Conservation (phyloP, 108 stramenopile genomes). For the Poteriospumella lacustris region DNA sequence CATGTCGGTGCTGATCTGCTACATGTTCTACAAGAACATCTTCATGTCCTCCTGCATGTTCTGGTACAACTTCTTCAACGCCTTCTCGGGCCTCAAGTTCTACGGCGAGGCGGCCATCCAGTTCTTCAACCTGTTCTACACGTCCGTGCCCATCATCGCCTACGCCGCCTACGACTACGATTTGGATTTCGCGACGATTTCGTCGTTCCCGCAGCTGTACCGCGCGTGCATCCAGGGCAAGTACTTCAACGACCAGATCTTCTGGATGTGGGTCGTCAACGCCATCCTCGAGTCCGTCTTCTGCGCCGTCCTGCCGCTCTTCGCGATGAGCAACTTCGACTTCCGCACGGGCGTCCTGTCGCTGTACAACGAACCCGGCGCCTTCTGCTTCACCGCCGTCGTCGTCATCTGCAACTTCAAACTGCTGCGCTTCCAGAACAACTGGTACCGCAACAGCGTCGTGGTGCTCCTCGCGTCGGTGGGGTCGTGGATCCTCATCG, state of each 20-base stretch:
- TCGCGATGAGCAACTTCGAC: neutral
- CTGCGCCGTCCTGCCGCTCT: slow-evolving; percentile 1
- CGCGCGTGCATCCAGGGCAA: slow-evolving; percentile 4
- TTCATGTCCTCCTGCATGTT: slow-evolving; percentile 1
- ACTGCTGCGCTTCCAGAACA: neutral
- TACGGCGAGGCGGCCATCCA: slow-evolving; percentile 18
- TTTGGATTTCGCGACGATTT: neutral
- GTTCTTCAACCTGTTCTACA: slow-evolving; percentile 9
- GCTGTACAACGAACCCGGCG: neutral
- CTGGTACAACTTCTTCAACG: neutral
- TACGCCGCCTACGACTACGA: neutral
- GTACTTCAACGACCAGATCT: slow-evolving; percentile 11
- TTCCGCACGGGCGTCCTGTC: neutral
- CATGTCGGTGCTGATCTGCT: slow-evolving; percentile 46
- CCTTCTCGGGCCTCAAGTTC: neutral
- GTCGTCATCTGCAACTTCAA: slow-evolving; percentile 5
- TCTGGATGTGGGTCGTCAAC: neutral
- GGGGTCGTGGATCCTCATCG: slow-evolving; percentile 1
- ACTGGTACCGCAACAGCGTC: neutral
- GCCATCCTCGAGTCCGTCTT: neutral
- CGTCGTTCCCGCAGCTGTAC: neutral
- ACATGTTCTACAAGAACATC: slow-evolving; percentile 63
- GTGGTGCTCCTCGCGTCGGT: neutral
- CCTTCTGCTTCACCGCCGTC: neutral
- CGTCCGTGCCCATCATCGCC: slow-evolving; percentile 2